Conservation (phyloP, 78 protist genomes). For the Cyanophora paradoxa region DNA sequence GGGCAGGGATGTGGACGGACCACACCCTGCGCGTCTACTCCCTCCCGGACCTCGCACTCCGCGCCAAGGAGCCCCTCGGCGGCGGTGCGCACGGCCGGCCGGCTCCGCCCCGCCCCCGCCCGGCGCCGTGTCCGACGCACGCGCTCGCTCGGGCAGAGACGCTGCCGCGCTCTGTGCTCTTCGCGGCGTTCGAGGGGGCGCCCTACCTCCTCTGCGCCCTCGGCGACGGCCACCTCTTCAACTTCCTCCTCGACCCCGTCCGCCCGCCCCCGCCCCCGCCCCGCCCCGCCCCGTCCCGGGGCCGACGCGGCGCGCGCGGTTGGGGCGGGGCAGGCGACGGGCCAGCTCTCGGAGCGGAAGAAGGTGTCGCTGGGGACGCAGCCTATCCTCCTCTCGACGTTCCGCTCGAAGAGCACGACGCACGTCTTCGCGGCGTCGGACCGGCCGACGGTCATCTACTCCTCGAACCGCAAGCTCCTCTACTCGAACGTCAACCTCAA, state of each 20-base stretch:
- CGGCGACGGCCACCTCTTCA: constrained; percentile 83
- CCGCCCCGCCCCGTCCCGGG: not conserved
- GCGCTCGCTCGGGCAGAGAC: constrained; percentile 9
- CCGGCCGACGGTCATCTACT: constrained; percentile 73
- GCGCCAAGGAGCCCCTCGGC: not conserved
- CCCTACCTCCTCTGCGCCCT: constrained; percentile 53
- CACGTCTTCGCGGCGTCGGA: constrained; percentile 79
- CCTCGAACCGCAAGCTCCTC: constrained; percentile 51
- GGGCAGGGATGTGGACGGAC: no score
- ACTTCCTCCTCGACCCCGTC: constrained; percentile 33
- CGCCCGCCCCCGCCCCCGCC: not conserved
- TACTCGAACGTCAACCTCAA: constrained; percentile 65
- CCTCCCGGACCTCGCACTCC: not conserved
- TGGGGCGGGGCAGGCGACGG: no score
- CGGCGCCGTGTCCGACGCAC: not conserved
- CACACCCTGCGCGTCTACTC: not conserved
- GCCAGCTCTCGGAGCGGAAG: constrained; percentile 54
- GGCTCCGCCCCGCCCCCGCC: not conserved
- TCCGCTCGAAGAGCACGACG: not conserved
- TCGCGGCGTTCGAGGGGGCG: constrained; percentile 43
- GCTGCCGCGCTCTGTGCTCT: constrained; percentile 67
- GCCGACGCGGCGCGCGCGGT: not conserved
- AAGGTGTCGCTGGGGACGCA: constrained; percentile 68
- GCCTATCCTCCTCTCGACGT: constrained; percentile 49
- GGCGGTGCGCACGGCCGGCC: not conserved